Base-by-base conservation (phyloP, 441 rosid genomes). In the Populus hybrid region DNA sequence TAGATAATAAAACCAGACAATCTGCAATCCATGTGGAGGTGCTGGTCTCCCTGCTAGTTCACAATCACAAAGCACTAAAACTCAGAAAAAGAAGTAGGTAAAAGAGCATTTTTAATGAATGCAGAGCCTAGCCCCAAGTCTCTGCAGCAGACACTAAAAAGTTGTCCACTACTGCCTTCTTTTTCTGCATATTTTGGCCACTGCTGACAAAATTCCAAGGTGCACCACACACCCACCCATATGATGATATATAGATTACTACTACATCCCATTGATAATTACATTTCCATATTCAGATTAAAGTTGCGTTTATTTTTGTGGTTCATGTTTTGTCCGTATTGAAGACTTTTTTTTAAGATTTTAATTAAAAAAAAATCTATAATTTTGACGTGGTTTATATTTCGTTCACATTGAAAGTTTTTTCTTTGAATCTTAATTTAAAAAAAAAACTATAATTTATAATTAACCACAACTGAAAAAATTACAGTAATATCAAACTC, bases 11-110 rank as follows among this genome's bases (percentile, higher is more conserved):
- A 84, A 75, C 73, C 74, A 72, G 79, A 80, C 87, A 82, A 82
- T 63, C 76, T 59, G 64, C 74, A 75, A 61, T 33, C 21, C 80
- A 74, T 82, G 81, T 74, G 78, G 76, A 73, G 75, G 31, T 29
- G 78, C 76, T 80, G 81, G 75, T 79, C 84, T 82, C 81, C 81
- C 81, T 76, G 77, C 79, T 74, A 40, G 71, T 72, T 83, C 78
- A 76, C 80, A 67, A 31, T 69, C 9, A 33, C 81, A 69, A 69
- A 64, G 74, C 77, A 75, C 78, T 64, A 38, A 69, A 80, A 53
- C 82, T 26, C 16, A 28, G 50, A 40, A 72, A 77, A 33, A 33
- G 36, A 33, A 71, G 78, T 53, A 20, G 81, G 83, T 69, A 66
- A 76, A 77, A 77, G 74, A 21, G 50, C 73, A 72, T 66, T 53